Evolutionary conservation across 202 grass and related monocot genomes (phyloP), one percentile per base, ranked within the genome.

Genomic region (Bolboschoenoplectus hybrid): DNA sequence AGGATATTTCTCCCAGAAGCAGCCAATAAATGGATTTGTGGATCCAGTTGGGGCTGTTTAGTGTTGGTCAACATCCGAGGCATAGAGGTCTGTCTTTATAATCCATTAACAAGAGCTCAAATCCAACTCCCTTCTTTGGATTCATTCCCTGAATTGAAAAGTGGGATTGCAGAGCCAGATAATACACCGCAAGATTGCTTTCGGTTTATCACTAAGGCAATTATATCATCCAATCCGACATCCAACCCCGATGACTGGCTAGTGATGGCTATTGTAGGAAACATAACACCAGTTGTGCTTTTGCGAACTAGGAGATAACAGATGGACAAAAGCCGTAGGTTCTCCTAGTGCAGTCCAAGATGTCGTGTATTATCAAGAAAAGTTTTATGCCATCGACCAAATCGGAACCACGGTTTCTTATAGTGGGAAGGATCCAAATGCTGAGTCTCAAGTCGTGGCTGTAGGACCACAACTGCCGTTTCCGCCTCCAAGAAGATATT

Each of bases 1-100:
- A 14, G 17, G 10, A 14, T 80, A 11, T 80, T 80, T 80, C 52
- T 80, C 17, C 75, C 75, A 13, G 75, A 80, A 14, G 75, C 75
- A 1, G 46, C 75, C 49, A 50, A 80, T 80, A 80, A 55, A 58
- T 80, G 46, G 75, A 80, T 80, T 49, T 58, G 80, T 64, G 80
- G 80, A 44, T 44, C 57, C n/a, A 40, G 11, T 35, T 63, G 53
- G 49, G 80, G 80, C 61, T 82, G 80, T 57, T 62, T 82, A 44
- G 9, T 82, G 1, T 62, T 43, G 49, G 14, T 82, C 40, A 57
- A 82, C 3, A 66, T 82, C 17, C 14, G 40, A 44, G 57, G 80
- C 3, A 2, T 43, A 65, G 80, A 82, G 58, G 12, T 82, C 14
- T 41, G 38, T 5, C 80, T 82, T n/a, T 65, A 63, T 11, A 67